Base-by-base conservation (phyloP, 2,329 filamentous ascomycete genomes). In the Grosmannia serpens region DNA sequence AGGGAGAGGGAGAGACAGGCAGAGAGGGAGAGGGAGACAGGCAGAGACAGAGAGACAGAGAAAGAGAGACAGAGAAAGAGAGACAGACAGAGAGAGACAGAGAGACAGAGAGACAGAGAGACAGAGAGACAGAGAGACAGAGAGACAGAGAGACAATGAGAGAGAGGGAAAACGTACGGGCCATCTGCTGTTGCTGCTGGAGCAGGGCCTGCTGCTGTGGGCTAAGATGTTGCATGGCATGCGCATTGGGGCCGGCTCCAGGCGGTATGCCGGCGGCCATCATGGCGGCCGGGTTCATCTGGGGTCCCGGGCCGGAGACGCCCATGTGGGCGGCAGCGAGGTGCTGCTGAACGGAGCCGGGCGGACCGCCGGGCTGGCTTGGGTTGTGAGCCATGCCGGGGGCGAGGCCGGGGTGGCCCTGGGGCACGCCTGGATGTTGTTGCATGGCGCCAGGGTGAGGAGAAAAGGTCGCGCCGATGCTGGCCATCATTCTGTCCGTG, bases 201-300 rank as follows among this genome's bases (percentile, higher is more conserved):
- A 84, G 78, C 68, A 84, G 73, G 63, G 83, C 81, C 60, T 75
- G 74, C 66, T 80, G 77, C 56, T 74, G 77, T 49, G 86, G 85
- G 67, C 78, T 88, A 57, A 91, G 70, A 68, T 91, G 88, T 67
- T 86, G 85, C 65, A 91, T 73, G 22, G 85, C 85, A 72, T 89
- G 87, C 60, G 82, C 80, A 71, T 83, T 87, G 60, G 82, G 82
- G 57, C 74, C 75, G 57, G 77, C 78, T 61, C 86, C 83, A 33
- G 85, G 86, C 62, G 87, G 86, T 83, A 91, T 89, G 59, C 81
- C 85, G 63, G 75, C 81, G 63, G 75, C 81, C 86, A 91, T 89
- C 78, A 91, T 82, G 59, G 84, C 80, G 31, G 81, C 82, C 66
- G 88, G 85, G 69, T 84, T 88, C 64, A 89, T 85, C 69, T 88